Conservation (phyloP, 2,329 filamentous ascomycete genomes). For the Salinomyces thailandicus region DNA sequence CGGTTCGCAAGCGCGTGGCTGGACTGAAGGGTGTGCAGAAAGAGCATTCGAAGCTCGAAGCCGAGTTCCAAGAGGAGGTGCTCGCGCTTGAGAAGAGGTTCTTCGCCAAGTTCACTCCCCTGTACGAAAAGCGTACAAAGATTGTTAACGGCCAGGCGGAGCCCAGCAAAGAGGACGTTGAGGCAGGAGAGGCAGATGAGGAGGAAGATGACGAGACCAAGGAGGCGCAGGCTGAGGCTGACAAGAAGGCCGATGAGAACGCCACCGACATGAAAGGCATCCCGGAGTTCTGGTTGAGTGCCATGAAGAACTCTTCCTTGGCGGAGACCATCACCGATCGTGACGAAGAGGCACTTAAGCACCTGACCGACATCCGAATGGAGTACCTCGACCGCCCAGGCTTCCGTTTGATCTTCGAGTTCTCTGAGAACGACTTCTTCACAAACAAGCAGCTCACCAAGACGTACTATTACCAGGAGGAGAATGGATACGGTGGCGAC, state of each 20-base stretch:
- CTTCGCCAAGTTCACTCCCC: constrained; percentile 94
- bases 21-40: constrained; percentile 97
- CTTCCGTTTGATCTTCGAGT: constrained; percentile 97
- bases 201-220: constrained; percentile 54
- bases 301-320: constrained; percentile 99
- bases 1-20: constrained; percentile 84
- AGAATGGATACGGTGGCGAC: constrained; percentile 95
- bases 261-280: constrained; percentile 59
- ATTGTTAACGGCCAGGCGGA: constrained; percentile 84
- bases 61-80: constrained; percentile 96
- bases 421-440: constrained; percentile 91
- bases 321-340: constrained; percentile 98
- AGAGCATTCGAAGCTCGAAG: constrained; percentile 96
- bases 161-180: constrained; percentile 77
- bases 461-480: constrained; percentile 98
- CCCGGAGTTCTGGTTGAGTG: constrained; percentile 97
- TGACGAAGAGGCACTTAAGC: constrained; percentile 86
- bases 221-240: constrained; percentile 49
- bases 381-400: constrained; percentile 97
- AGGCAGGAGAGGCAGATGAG: constrained; percentile 71
- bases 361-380: constrained; percentile 89
- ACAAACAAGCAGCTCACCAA: constrained; percentile 95
- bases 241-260: constrained; percentile 45
- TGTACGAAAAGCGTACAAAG: constrained; percentile 87
- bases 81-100: constrained; percentile 99